These are phyloP conservation scores for Inga oerstediana DNA, from an alignment of 306 rosid species.

Conservation along the genomic window DNA sequence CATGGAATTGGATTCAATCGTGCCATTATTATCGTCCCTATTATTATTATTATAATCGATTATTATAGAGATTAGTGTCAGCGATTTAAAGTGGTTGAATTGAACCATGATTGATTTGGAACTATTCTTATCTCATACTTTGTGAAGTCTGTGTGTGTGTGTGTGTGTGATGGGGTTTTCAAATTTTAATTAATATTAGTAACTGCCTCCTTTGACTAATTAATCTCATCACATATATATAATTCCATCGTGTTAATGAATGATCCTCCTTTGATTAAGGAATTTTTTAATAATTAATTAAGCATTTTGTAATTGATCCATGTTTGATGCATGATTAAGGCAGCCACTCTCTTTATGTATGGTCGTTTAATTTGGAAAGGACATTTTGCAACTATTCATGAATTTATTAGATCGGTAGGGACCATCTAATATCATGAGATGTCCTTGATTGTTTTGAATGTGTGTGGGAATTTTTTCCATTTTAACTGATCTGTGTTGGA, in stretches of 20 bases:
- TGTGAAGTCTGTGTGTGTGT: neutral
- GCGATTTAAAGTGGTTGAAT: slow-evolving; percentile 5
- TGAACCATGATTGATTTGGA: neutral
- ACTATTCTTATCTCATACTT: neutral
- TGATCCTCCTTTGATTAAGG: slow-evolving; percentile 30
- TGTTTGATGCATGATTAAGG: slow-evolving; percentile 36
- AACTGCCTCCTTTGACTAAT: slow-evolving; percentile 34
- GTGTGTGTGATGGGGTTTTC: slow-evolving; percentile 4
- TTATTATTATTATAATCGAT: too few species aligned
- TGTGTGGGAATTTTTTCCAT: neutral
- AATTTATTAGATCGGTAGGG: slow-evolving; percentile 43
- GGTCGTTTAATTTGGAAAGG: slow-evolving; percentile 32
- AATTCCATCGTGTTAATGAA: slow-evolving; percentile 43
- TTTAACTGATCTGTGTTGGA: neutral
- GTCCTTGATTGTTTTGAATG: slow-evolving; percentile 26
- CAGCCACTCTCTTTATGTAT: slow-evolving; percentile 44
- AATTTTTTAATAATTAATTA: slow-evolving; percentile 28
- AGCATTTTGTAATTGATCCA: slow-evolving; percentile 28
- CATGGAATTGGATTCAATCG: slow-evolving; percentile 12
- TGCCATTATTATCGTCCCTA: slow-evolving; percentile 23
- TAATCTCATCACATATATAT: slow-evolving; percentile 24
- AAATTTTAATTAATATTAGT: slow-evolving; percentile 22
- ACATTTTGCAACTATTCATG: slow-evolving; percentile 30
- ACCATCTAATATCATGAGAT: slow-evolving; percentile 37
- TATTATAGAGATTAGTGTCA: slow-evolving; percentile 16